Evolutionary conservation across 345 rosid genomes (phyloP).

Genomic region (Viola odorata): DNA sequence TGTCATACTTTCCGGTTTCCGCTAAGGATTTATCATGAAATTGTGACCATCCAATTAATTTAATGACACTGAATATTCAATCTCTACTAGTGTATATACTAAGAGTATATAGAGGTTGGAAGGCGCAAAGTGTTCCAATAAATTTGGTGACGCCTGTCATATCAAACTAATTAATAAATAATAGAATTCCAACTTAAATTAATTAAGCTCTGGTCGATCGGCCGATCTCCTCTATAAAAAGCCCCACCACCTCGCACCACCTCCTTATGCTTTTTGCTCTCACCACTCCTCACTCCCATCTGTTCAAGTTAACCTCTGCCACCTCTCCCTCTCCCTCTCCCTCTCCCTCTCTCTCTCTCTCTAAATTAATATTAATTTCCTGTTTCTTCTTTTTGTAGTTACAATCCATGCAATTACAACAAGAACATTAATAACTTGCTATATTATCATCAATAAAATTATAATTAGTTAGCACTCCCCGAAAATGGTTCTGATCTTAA

Average conservation of each 20-base stretch:
- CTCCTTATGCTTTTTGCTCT: background rate
- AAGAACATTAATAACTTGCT: constrained; percentile 32
- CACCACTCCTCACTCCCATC: background rate
- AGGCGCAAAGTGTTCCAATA: constrained; percentile 24
- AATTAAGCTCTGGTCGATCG: no score
- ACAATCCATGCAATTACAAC: background rate
- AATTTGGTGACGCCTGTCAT: constrained; percentile 31
- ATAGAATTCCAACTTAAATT: no score
- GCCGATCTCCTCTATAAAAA: constrained; percentile 14
- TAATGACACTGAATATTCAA: no score
- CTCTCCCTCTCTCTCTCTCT: background rate
- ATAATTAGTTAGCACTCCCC: background rate
- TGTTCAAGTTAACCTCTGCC: constrained; percentile 10
- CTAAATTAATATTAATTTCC: background rate
- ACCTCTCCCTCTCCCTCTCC: constrained; percentile 8
- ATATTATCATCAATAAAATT: background rate
- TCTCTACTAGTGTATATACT: no score
- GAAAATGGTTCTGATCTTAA: constrained; percentile 3
- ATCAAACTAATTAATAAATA: no score
- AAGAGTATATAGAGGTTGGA: background rate
- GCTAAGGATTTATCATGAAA: no score
- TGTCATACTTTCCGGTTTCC: no score
- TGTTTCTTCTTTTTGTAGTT: background rate
- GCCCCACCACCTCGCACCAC: constrained; percentile 5
- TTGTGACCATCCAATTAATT: no score